These are phyloP conservation scores for Pulveroboletus sp. DNA, from an alignment of 768 basidiomycete species.

Conservation along the genomic window DNA sequence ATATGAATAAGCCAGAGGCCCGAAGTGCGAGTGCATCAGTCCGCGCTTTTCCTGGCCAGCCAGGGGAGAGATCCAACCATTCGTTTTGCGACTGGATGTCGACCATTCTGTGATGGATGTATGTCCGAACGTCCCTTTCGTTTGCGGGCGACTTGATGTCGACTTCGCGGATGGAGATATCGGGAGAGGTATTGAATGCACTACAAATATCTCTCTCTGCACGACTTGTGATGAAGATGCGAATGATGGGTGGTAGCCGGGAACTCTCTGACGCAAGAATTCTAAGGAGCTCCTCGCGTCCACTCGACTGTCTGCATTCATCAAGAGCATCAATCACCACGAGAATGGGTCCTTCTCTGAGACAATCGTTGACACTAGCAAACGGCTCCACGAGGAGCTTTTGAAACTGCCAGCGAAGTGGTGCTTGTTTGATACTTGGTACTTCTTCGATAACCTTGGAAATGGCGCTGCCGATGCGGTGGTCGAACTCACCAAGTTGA, in stretches of 20 bases:
- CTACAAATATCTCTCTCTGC: conserved; percentile 27
- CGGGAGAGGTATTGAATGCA: conserved; percentile 5
- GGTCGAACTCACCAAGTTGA: conserved; percentile 32
- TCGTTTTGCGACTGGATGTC: conserved; percentile 26
- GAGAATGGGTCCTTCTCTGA: conserved; percentile 25
- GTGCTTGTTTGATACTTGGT: conserved; percentile 28
- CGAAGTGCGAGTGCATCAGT: conserved; percentile 20
- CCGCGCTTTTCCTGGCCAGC: conserved; percentile 27
- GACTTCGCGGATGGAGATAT: conserved; percentile 20
- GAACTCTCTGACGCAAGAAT: conserved; percentile 23
- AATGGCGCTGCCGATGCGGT: conserved; percentile 26
- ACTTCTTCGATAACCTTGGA: conserved; percentile 20
- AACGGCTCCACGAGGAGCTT: conserved; percentile 32
- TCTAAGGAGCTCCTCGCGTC: conserved; percentile 27
- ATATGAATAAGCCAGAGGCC: conserved; percentile 31
- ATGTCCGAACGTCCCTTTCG: conserved; percentile 23
- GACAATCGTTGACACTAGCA: conserved; percentile 9
- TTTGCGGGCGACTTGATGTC: conserved; percentile 26
- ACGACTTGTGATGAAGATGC: conserved; percentile 31
- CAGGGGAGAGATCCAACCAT: conserved; percentile 21
- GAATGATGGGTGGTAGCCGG: conserved; percentile 20
- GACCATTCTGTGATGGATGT: conserved; percentile 24
- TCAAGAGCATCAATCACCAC: conserved; percentile 35
- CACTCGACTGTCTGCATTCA: conserved; percentile 25
- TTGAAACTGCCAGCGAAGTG: conserved; percentile 30